phyloP scores from a whole-genome alignment of 306 rosid genomes.

The Sesbania bispinosa region DNA sequence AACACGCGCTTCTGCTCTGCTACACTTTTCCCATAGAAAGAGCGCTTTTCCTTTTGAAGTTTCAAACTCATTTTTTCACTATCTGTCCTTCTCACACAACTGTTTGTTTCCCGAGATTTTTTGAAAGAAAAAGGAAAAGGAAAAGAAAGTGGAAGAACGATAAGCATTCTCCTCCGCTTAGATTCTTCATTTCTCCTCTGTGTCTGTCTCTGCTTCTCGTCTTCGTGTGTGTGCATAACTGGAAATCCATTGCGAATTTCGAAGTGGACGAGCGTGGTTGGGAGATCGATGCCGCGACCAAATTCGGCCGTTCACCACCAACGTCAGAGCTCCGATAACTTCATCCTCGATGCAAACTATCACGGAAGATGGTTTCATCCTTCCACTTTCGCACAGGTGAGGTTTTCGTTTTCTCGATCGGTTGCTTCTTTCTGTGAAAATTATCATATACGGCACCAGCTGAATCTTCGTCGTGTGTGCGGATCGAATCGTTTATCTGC shows the following conservation, averaged over 20 bases:
- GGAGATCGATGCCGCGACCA: constrained; percentile 58
- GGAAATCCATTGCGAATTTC: neutral
- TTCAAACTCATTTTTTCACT: constrained; percentile 36
- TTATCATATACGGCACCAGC: neutral
- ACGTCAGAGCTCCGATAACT: constrained; percentile 67
- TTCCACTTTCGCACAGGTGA: constrained; percentile 58
- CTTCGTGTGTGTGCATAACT: neutral
- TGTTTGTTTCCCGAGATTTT: constrained; percentile 16
- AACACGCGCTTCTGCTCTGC: constrained; percentile 42
- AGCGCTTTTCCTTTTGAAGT: constrained; percentile 36
- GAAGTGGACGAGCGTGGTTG: constrained; percentile 45
- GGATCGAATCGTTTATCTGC: constrained; percentile 23
- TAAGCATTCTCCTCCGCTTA: neutral
- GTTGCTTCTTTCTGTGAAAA: neutral
- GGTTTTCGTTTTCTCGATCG: neutral
- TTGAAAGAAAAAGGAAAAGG: neutral
- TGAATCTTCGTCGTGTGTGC: neutral
- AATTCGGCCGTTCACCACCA: constrained; percentile 54
- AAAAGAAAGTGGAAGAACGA: neutral
- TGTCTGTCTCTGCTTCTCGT: neutral
- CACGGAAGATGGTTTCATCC: constrained; percentile 56
- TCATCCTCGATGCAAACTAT: constrained; percentile 44
- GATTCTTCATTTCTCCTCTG: neutral
- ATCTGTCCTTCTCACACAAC: neutral
- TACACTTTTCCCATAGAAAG: neutral